These are phyloP conservation scores for Citrus medica DNA, from an alignment of 345 rosid species.

Conservation along the genomic window DNA sequence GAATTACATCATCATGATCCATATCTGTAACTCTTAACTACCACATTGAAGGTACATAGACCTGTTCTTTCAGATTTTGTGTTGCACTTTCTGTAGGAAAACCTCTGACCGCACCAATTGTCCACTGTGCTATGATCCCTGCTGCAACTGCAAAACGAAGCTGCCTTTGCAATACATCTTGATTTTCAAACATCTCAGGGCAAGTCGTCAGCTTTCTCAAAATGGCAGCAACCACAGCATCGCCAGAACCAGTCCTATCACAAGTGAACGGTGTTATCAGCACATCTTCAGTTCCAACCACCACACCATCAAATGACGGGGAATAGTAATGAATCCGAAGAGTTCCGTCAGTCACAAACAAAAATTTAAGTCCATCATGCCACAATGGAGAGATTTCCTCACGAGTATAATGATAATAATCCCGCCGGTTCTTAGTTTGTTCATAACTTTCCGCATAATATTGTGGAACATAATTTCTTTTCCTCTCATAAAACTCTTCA, in stretches of 20 bases:
- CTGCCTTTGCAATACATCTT: conserved; percentile 77
- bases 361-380: conserved; percentile 72
- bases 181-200: conserved; percentile 77
- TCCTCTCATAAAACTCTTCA: conserved; percentile 64
- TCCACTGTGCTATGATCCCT: conserved; percentile 93
- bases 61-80: conserved; percentile 90
- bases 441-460: conserved; percentile 71
- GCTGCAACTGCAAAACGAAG: conserved; percentile 86
- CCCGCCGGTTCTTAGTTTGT: conserved; percentile 56
- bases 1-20: not conserved
- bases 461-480: conserved; percentile 66
- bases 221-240: conserved; percentile 87
- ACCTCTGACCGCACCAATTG: conserved; percentile 86
- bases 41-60: conserved; percentile 96
- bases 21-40: conserved; percentile 24
- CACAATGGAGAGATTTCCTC: conserved; percentile 81
- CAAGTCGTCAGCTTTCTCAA: conserved; percentile 72
- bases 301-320: conserved; percentile 68
- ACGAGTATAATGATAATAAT: conserved; percentile 69
- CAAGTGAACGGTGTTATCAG: conserved; percentile 84
- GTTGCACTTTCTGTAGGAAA: conserved; percentile 90
- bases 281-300: conserved; percentile 86
- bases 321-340: conserved; percentile 77
- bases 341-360: conserved; percentile 92
- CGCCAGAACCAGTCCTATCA: conserved; percentile 96